Base-by-base conservation (phyloP, 2,329 filamentous ascomycete species). In the Alternaria dauci region DNA sequence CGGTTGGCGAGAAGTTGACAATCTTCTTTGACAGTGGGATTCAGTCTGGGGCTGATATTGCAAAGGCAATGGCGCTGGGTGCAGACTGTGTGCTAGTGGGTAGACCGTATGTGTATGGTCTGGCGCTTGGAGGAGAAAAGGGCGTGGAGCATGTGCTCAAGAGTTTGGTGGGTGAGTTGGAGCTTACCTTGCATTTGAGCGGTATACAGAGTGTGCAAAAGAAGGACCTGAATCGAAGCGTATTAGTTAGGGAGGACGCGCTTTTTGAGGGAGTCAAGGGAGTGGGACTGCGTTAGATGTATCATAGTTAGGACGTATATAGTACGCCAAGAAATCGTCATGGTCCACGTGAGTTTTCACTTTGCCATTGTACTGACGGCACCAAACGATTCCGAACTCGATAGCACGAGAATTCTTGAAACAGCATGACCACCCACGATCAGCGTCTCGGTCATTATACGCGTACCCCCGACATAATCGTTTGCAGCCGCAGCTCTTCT, bases 31-130 rank as follows among this genome's bases (percentile, higher is more conserved):
- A 86, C 67, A 82, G 80, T 14, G 84, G 84, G 2, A 77, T 85
- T 42, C 76, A 83, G 12, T 81, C 79, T 5, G 84, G 84, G 4
- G 78, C 75, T 2, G 84, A 86, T 71, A 78, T 84, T 34, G 76
- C 84, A 51, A 86, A 86, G 63, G 84, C 84, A 7, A 70, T 86
- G 36, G 80, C 80, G 12, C 69, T 86, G 6, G 89, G 87, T 2
- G 88, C 63, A 8, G 42, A 58, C 28, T 52, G 44, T 34, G 54
- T 53, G 25, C 42, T 42, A 16, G 44, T 59, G 16, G 48, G 63
- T 16, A 32, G 52, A 55, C 86, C 87, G 5, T 85, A 82, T 23
- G 81, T 88, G 14, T 89, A 88, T 69, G 86, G 86, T 0, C 74
- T 89, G 14, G 83, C 81, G 2, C 81, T 87, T 23, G 83, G 80